phyloP scores from a whole-genome alignment of 495 filamentous ascomycete genomes.

The Penicillium atrosanguineum region DNA sequence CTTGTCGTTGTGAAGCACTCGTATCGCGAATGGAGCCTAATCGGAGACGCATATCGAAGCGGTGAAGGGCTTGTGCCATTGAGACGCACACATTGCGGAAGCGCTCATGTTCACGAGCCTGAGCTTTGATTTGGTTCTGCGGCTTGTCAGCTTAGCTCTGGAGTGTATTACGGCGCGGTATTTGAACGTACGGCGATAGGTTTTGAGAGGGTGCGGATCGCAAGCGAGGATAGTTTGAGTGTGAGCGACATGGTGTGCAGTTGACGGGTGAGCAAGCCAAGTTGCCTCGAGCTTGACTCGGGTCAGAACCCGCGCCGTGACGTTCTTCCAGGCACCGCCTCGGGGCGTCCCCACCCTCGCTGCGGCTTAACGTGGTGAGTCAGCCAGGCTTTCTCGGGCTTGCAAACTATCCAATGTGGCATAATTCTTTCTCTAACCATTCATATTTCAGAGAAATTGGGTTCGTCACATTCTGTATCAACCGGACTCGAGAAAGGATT shows the following conservation, averaged over 20 bases:
- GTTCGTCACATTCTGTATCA: no score
- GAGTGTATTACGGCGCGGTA: conserved; percentile 21
- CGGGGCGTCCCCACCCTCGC: not conserved
- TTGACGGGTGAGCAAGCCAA: not conserved
- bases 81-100: conserved; percentile 73
- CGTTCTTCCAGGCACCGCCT: conserved; percentile 4
- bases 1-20: conserved; percentile 55
- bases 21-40: conserved; percentile 80
- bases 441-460: no score
- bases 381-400: not conserved
- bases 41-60: conserved; percentile 88
- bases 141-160: conserved; percentile 41
- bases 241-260: conserved; percentile 50
- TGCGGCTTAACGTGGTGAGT: conserved; percentile 3
- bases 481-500: no score
- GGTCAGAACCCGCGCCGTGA: conserved; percentile 4
- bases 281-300: conserved; percentile 14
- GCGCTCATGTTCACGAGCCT: conserved; percentile 89
- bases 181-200: conserved; percentile 61
- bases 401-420: no score
- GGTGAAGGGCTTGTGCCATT: conserved; percentile 85
- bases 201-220: conserved; percentile 68
- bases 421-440: no score
- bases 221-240: conserved; percentile 66
- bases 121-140: conserved; percentile 89